Conservation (phyloP, 768 basidiomycete species). For the Phallus indusiatus region DNA sequence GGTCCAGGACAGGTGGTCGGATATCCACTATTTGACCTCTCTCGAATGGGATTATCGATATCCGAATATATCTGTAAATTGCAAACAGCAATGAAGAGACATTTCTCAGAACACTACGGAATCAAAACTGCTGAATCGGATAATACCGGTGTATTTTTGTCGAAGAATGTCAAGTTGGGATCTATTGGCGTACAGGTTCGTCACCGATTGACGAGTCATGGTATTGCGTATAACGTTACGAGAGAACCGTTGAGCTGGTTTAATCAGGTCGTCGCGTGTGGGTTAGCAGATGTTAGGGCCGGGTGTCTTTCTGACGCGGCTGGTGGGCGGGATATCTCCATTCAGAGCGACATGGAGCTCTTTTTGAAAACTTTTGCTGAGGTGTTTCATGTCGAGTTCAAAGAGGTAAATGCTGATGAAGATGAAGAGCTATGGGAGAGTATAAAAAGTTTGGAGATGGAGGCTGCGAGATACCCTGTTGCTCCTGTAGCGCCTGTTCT, state of each 20-base stretch:
- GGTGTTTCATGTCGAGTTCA: not conserved
- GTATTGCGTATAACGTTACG: slow-evolving; percentile 89
- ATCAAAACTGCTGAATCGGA: slow-evolving; percentile 52
- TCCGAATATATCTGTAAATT: slow-evolving; percentile 81
- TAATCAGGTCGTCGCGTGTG: slow-evolving; percentile 81
- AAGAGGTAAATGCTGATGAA: too few relatives aligned
- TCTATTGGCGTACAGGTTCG: slow-evolving; percentile 97
- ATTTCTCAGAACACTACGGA: slow-evolving; percentile 53
- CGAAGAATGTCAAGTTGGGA: slow-evolving; percentile 73
- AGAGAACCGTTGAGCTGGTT: slow-evolving; percentile 80
- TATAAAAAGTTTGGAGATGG: too few relatives aligned
- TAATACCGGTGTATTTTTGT: slow-evolving; percentile 86
- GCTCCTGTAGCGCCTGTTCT: too few relatives aligned
- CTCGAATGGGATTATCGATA: slow-evolving; percentile 59
- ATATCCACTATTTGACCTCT: slow-evolving; percentile 87
- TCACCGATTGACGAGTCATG: slow-evolving; percentile 90
- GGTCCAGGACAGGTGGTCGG: slow-evolving; percentile 97
- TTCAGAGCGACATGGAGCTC: not conserved
- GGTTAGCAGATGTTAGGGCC: slow-evolving; percentile 73
- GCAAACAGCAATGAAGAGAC: slow-evolving; percentile 58
- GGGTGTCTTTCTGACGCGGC: slow-evolving; percentile 49
- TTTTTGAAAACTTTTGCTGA: not conserved
- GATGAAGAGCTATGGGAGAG: too few relatives aligned
- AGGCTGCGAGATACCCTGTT: too few relatives aligned
- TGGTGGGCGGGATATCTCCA: slow-evolving; percentile 10